These are phyloP conservation scores for Bipolaris bicolor DNA, from an alignment of 2,329 filamentous ascomycete species.

Conservation along the genomic window DNA sequence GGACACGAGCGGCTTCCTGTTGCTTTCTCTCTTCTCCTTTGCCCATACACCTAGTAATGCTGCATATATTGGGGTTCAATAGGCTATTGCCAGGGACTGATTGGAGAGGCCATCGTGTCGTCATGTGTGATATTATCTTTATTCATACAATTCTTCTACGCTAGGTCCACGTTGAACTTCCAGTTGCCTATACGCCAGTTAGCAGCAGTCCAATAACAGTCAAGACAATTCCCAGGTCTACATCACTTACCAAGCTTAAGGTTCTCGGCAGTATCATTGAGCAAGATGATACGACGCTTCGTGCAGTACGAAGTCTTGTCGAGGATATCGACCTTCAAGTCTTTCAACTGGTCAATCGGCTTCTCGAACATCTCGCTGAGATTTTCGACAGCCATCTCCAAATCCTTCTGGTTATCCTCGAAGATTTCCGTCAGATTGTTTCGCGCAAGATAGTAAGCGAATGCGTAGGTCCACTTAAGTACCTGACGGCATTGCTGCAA, in stretches of 20 bases:
- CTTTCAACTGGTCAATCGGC: conserved; percentile 82
- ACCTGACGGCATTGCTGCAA: conserved; percentile 98
- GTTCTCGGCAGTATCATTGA: conserved; percentile 93
- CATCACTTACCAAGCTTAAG: conserved; percentile 75
- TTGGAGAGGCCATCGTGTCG: neutral
- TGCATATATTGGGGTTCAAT: neutral
- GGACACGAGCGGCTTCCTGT: neutral
- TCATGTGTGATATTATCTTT: neutral
- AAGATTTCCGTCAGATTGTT: conserved; percentile 98
- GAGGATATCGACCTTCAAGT: conserved; percentile 95
- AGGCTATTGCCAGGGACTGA: neutral
- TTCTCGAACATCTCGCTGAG: conserved; percentile 99
- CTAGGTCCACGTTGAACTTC: conserved; percentile 40
- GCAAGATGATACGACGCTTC: conserved; percentile 83
- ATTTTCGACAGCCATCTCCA: conserved; percentile 96
- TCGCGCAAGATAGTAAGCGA: conserved; percentile 93
- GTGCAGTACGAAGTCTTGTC: conserved; percentile 98
- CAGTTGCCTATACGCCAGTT: conserved; percentile 33
- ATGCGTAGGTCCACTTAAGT: conserved; percentile 98
- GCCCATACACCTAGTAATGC: neutral
- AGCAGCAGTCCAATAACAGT: conserved; percentile 7
- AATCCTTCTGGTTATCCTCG: conserved; percentile 96
- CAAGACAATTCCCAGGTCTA: neutral
- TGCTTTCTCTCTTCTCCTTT: neutral
- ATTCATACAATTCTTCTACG: conserved; percentile 18